Conservation (phyloP, 305 asterid genomes). For the Solanum aculeatissimum region DNA sequence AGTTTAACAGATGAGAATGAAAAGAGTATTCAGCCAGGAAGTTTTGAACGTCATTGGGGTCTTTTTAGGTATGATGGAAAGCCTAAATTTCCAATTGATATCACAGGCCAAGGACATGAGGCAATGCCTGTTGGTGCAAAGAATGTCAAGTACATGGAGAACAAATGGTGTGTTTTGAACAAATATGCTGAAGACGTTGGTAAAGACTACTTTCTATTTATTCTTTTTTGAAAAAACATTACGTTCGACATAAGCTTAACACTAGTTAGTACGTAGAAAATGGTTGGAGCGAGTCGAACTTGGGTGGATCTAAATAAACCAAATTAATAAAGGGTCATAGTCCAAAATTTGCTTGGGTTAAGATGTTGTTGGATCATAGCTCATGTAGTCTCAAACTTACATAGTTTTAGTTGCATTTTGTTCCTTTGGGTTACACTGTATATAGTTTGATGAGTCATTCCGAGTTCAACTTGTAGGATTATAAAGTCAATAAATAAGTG, state of each 20-base stretch:
- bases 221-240: neutral
- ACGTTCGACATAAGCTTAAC: neutral
- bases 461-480: neutral
- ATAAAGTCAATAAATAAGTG: neutral
- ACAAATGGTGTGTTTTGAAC: conserved; percentile 42
- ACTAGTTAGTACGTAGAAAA: neutral
- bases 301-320: neutral
- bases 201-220: neutral
- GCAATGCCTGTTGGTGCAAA: conserved; percentile 42
- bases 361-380: neutral
- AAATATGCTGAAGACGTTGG: conserved; percentile 2
- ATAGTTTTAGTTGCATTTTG: neutral
- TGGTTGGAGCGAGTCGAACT: neutral
- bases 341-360: neutral
- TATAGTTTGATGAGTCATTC: no score
- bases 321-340: neutral
- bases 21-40: conserved; percentile 53
- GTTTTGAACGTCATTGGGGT: conserved; percentile 82
- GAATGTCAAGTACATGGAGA: conserved; percentile 25
- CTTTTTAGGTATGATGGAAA: conserved; percentile 45
- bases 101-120: conserved; percentile 30
- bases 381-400: neutral
- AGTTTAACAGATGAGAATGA: conserved; percentile 53
- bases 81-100: conserved; percentile 45
- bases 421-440: neutral